phyloP scores from a whole-genome alignment of 2,329 filamentous ascomycete genomes.

The Trichoderma guizhouense region DNA sequence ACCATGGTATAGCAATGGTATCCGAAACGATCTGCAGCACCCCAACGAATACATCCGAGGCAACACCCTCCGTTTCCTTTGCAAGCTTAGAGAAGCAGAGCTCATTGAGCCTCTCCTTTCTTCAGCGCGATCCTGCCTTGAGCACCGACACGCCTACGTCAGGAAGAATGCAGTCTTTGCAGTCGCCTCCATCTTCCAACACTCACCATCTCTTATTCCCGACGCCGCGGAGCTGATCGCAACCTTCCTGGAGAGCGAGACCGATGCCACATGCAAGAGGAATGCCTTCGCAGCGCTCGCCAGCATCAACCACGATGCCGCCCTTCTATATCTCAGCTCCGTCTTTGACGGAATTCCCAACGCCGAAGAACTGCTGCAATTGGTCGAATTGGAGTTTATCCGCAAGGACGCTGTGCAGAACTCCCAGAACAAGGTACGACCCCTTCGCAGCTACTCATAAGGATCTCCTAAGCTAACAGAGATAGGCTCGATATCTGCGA shows the following conservation, averaged over 20 bases:
- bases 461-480: slow-evolving; percentile 14
- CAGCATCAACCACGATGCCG: slow-evolving; percentile 90
- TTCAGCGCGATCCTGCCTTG: slow-evolving; percentile 85
- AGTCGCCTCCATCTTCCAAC: slow-evolving; percentile 84
- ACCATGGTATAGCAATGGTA: slow-evolving; percentile 73
- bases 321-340: slow-evolving; percentile 78
- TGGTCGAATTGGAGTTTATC: slow-evolving; percentile 96
- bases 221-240: slow-evolving; percentile 91
- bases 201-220: slow-evolving; percentile 87
- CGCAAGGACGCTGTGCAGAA: slow-evolving; percentile 96
- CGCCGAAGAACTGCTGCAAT: slow-evolving; percentile 86
- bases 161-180: slow-evolving; percentile 98
- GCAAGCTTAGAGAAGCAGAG: slow-evolving; percentile 92
- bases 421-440: slow-evolving; percentile 79
- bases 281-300: slow-evolving; percentile 93
- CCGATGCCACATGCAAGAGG: slow-evolving; percentile 92
- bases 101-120: slow-evolving; percentile 94
- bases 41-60: slow-evolving; percentile 98
- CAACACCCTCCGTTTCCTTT: slow-evolving; percentile 96
- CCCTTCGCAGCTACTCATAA: slow-evolving; percentile 25
- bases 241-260: slow-evolving; percentile 85
- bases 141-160: slow-evolving; percentile 95
- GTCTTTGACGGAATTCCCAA: slow-evolving; percentile 94
- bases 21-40: slow-evolving; percentile 94
- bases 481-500: slow-evolving; percentile 78